Conservation (phyloP, 257 asterid species). For the Gardenia jasminoides region DNA sequence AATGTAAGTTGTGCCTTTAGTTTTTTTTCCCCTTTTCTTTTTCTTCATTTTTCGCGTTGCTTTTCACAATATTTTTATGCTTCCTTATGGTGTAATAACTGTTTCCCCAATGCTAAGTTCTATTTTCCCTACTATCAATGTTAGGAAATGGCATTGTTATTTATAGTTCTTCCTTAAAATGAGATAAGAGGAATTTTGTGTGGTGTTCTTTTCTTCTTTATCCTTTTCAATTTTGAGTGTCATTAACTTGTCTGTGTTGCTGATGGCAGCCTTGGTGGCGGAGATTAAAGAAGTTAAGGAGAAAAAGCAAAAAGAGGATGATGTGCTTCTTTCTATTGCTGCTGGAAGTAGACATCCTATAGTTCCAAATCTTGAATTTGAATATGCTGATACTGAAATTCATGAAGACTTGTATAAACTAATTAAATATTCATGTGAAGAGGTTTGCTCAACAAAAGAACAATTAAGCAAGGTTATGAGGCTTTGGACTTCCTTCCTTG, state of each 20-base stretch:
- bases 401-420: constrained; percentile 85
- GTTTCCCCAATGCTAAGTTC: neutral
- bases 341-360: constrained; percentile 80
- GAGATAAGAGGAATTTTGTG: neutral
- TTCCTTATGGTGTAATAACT: neutral
- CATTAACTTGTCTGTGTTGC: constrained; percentile 14
- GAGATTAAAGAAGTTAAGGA: constrained; percentile 94
- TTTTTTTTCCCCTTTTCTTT: too few species aligned
- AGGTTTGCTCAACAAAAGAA: constrained; percentile 90
- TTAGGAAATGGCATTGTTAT: neutral
- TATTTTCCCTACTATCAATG: neutral
- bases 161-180: neutral
- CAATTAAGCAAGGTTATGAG: constrained; percentile 74
- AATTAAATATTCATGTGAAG: constrained; percentile 85
- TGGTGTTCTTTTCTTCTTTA: neutral
- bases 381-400: constrained; percentile 66
- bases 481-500: constrained; percentile 86
- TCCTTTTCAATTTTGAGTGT: constrained; percentile 19
- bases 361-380: constrained; percentile 73
- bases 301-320: constrained; percentile 75
- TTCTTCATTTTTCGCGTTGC: neutral
- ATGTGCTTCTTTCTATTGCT: constrained; percentile 62
- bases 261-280: constrained; percentile 64
- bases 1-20: constrained; percentile 57
- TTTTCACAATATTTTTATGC: neutral